Evolutionary conservation across 2,329 filamentous ascomycete genomes (phyloP).

Genomic region (Paradendryphiella salina): DNA sequence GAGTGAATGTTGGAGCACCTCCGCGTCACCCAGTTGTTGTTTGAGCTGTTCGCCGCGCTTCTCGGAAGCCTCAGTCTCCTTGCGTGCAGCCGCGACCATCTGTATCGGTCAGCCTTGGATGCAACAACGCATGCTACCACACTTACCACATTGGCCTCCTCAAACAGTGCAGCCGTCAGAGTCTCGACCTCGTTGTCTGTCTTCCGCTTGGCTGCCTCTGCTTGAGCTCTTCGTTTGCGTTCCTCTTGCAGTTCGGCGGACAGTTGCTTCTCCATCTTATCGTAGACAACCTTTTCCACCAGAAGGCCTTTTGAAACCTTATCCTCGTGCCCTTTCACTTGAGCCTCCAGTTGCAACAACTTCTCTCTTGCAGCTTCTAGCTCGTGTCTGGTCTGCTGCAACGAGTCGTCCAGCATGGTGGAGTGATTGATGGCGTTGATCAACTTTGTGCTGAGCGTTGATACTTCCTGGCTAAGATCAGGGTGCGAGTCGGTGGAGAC

Average conservation of each 20-base stretch:
- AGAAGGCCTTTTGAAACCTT: constrained; percentile 73
- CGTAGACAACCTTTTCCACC: constrained; percentile 73
- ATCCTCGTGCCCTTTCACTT: constrained; percentile 69
- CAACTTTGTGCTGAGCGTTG: constrained; percentile 88
- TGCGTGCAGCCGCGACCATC: constrained; percentile 91
- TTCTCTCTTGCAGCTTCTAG: constrained; percentile 71
- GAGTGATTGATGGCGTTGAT: constrained; percentile 98
- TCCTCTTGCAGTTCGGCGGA: constrained; percentile 50
- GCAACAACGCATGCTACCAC: background rate
- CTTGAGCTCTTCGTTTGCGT: constrained; percentile 46
- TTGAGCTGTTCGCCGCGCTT: constrained; percentile 87
- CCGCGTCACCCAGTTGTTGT: constrained; percentile 82
- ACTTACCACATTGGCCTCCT: constrained; percentile 85
- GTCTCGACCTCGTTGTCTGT: constrained; percentile 93
- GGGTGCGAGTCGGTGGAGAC: constrained; percentile 58
- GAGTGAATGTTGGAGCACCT: constrained; percentile 81
- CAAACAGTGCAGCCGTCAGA: constrained; percentile 89
- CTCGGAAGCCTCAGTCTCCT: constrained; percentile 77
- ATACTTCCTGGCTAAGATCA: constrained; percentile 74
- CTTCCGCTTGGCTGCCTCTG: constrained; percentile 71
- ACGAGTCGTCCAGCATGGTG: constrained; percentile 84
- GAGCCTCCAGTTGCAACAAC: constrained; percentile 69
- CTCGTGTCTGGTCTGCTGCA: constrained; percentile 81
- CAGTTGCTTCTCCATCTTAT: constrained; percentile 55
- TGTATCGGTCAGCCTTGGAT: constrained; percentile 30